Evolutionary conservation across 2,329 filamentous ascomycete species (phyloP), one percentile per base, ranked within the genome.

Genomic region (Botrytis paeoniae): DNA sequence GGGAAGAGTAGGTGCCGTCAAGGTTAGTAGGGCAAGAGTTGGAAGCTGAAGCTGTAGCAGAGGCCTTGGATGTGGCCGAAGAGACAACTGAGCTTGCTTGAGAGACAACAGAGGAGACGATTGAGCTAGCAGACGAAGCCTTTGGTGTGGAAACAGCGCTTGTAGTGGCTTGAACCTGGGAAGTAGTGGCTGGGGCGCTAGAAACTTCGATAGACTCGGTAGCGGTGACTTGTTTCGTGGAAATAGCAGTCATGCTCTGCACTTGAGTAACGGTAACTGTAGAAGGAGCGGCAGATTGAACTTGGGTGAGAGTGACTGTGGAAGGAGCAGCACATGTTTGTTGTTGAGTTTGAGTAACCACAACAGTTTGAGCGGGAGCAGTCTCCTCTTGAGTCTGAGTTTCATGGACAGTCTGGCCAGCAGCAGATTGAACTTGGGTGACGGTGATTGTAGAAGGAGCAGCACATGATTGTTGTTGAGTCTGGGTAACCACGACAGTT

Each of bases 1-100:
- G 89, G 81, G 84, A 89, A 79, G 88, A 83, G 77, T 84, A 89
- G 81, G 61, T 84, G 78, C 48, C 84, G 7, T 73, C 72, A 10
- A 76, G 68, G 20, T 68, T 54, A 8, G 75, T 74, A n/a, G 75
- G 59, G 54, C 65, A 70, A 20, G 74, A 71, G 9, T 45, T 16
- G 39, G 57, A 20, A 8, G 66, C 59, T 18, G 69, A 63, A 22
- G 41, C 51, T 43, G 70, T 37, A 7, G 61, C 16, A 4, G 66
- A 29, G 25, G 59, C 25, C 35, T 61, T 61, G 1, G 35, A 61
- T 61, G 32, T 22, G 59, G 22, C 57, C 18, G 57, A 60, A 60
- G 57, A 35, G 29, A 35, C 32, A 22, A 60, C 22, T 39, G 35
- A 39, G 59, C 59, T 61, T 37, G 22, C 35, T n/a, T 63, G 39